Evolutionary conservation across 306 rosid genomes (phyloP).

Genomic region (Lagenaria siceraria): DNA sequence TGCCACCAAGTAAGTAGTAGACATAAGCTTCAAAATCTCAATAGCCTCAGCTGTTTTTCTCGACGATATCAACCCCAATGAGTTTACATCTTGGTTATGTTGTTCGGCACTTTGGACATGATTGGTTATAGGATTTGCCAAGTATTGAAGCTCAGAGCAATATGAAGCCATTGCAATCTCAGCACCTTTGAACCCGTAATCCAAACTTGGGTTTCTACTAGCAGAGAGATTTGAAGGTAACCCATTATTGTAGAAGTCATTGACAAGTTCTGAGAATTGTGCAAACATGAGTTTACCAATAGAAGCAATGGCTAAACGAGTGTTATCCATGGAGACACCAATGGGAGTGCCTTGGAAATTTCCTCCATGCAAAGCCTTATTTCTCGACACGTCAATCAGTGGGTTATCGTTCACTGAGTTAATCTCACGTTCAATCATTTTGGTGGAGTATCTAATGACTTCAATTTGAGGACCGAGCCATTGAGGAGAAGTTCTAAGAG

Average conservation of each 20-base stretch:
- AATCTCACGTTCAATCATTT: slow-evolving; percentile 91
- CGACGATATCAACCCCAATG: slow-evolving; percentile 67
- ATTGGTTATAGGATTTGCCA: slow-evolving; percentile 80
- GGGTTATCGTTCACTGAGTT: slow-evolving; percentile 91
- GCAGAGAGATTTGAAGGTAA: slow-evolving; percentile 71
- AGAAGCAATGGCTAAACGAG: slow-evolving; percentile 65
- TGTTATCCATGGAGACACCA: slow-evolving; percentile 91
- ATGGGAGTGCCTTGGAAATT: slow-evolving; percentile 92
- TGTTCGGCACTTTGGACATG: slow-evolving; percentile 96
- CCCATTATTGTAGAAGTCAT: slow-evolving; percentile 78
- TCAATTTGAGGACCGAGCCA: slow-evolving; percentile 93
- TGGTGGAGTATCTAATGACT: slow-evolving; percentile 59
- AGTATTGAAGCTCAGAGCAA: slow-evolving; percentile 83
- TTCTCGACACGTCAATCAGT: slow-evolving; percentile 72
- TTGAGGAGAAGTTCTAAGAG: slow-evolving; percentile 81
- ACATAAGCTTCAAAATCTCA: slow-evolving; percentile 72
- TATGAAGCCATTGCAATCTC: slow-evolving; percentile 97
- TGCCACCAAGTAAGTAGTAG: slow-evolving; percentile 69
- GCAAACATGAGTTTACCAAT: slow-evolving; percentile 85
- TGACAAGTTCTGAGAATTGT: slow-evolving; percentile 89
- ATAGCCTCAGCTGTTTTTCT: slow-evolving; percentile 72
- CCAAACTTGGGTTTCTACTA: slow-evolving; percentile 67
- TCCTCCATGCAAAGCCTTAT: slow-evolving; percentile 86
- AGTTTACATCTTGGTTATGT: slow-evolving; percentile 90
- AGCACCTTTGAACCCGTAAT: slow-evolving; percentile 79